A percentile compares a stretch with the other conserved stretches of the same genome.
Evolutionary conservation across 75 land plant species (phyloP).

Genomic region (Picea sitchensis): DNA sequence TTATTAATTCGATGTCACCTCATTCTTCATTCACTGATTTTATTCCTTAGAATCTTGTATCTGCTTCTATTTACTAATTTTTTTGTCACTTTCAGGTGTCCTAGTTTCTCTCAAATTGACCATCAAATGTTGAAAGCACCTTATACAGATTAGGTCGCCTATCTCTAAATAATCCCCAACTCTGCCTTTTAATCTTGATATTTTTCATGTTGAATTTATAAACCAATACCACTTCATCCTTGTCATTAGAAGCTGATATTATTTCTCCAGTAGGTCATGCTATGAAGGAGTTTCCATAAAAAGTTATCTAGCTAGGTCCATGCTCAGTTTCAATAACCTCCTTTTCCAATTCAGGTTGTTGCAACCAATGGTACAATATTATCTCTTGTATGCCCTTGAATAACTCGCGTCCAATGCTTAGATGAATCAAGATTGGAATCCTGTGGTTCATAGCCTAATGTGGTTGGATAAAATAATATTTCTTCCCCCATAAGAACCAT

Average conservation of each 20-base stretch:
- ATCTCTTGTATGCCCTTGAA: slow-evolving; percentile 99
- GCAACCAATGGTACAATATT: slow-evolving; percentile 92
- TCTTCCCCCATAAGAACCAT: slow-evolving; percentile 93
- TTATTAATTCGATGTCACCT: no score
- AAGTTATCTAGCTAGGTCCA: slow-evolving; percentile 84
- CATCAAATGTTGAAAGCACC: slow-evolving; percentile 85
- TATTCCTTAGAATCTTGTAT: no score
- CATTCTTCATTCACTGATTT: no score
- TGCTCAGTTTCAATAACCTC: slow-evolving; percentile 89
- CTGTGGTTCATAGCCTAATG: slow-evolving; percentile 93
- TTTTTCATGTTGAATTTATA: slow-evolving; percentile 50
- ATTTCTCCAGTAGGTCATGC: slow-evolving; percentile 93
- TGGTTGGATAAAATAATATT: slow-evolving; percentile 88
- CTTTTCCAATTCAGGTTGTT: slow-evolving; percentile 81
- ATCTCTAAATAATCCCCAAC: slow-evolving; percentile 95
- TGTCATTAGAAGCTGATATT: slow-evolving; percentile 74
- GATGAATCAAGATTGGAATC: slow-evolving; percentile 79
- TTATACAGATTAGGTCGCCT: slow-evolving; percentile 88
- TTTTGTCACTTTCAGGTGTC: no score
- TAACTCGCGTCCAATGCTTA: slow-evolving; percentile 91
- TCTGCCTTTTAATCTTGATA: slow-evolving; percentile 68
- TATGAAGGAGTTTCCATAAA: slow-evolving; percentile 94
- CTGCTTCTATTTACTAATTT: no score
- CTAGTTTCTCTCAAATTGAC: background rate
- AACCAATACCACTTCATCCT: slow-evolving; percentile 71